phyloP scores from a whole-genome alignment of 176 grass and related monocot species.

The Ensete ventricosum region DNA sequence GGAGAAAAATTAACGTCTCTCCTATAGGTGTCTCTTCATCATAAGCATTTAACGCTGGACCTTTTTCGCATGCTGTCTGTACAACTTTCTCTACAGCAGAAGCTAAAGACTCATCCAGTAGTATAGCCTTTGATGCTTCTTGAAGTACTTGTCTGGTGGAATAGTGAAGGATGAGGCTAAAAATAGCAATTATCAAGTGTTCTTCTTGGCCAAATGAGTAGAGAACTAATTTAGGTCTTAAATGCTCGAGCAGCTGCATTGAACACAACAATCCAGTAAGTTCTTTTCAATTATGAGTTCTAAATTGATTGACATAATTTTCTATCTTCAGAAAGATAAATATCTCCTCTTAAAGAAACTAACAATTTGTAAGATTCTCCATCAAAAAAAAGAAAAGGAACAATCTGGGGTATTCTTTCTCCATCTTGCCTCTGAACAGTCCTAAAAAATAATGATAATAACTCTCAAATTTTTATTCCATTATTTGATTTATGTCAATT shows the following conservation, averaged over 20 bases:
- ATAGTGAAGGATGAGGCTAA: constrained; percentile 61
- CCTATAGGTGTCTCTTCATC: constrained; percentile 64
- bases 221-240: constrained; percentile 32
- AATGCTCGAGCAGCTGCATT: constrained; percentile 58
- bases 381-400: neutral
- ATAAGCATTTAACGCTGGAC: constrained; percentile 60
- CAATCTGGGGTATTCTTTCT: too few species aligned
- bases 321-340: neutral
- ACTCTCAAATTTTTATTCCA: constrained; percentile 8
- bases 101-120: constrained; percentile 50
- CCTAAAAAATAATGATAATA: too few species aligned
- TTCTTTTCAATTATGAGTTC: neutral
- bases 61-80: constrained; percentile 60
- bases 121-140: constrained; percentile 71
- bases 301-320: neutral
- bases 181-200: constrained; percentile 54
- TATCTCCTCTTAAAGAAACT: neutral
- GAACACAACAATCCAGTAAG: constrained; percentile 3
- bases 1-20: constrained; percentile 51
- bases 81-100: constrained; percentile 50
- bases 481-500: neutral
- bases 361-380: neutral
- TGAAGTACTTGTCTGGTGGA: constrained; percentile 50
- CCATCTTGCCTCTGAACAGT: too few species aligned
- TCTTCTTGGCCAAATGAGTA: constrained; percentile 37